Evolutionary conservation across 2,329 filamentous ascomycete genomes (phyloP).

Genomic region (Fusarium albosuccineum): DNA sequence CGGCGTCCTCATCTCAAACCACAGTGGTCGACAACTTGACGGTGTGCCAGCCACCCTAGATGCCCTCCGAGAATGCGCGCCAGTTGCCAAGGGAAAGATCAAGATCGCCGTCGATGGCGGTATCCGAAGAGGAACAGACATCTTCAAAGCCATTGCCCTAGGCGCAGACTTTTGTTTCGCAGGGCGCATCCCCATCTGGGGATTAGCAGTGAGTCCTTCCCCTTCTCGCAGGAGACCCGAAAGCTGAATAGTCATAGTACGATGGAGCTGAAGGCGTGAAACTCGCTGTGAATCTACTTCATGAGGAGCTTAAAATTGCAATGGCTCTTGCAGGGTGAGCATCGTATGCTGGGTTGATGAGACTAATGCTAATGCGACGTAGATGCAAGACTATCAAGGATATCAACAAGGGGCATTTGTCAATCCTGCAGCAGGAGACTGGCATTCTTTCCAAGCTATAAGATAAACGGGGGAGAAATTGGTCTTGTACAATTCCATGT

Average conservation of each 20-base stretch:
- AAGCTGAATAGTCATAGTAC: not conserved
- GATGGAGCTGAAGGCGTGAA: not conserved
- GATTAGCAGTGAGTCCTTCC: not conserved
- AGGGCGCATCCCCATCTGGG: constrained; percentile 2
- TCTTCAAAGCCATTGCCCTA: not conserved
- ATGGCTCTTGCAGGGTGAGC: constrained; percentile 3
- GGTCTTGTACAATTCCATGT: not conserved
- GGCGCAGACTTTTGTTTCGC: constrained; percentile 1
- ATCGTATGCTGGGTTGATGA: not conserved
- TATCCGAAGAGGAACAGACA: not conserved
- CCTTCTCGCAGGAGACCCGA: not conserved
- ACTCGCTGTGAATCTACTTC: not conserved
- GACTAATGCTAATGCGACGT: not conserved
- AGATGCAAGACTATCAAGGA: constrained; percentile 27
- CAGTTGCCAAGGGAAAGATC: constrained; percentile 2
- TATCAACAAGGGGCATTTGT: constrained; percentile 26
- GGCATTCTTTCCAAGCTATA: constrained; percentile 32
- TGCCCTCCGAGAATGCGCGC: not conserved
- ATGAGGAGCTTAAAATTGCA: not conserved
- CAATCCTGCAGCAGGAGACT: constrained; percentile 21
- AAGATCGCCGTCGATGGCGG: constrained; percentile 1
- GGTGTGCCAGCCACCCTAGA: not conserved
- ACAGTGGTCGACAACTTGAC: constrained; percentile 40
- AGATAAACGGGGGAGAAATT: not conserved
- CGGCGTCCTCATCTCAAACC: constrained; percentile 4